Conservation (phyloP, 345 rosid genomes). For the Lenwebbia sp. region DNA sequence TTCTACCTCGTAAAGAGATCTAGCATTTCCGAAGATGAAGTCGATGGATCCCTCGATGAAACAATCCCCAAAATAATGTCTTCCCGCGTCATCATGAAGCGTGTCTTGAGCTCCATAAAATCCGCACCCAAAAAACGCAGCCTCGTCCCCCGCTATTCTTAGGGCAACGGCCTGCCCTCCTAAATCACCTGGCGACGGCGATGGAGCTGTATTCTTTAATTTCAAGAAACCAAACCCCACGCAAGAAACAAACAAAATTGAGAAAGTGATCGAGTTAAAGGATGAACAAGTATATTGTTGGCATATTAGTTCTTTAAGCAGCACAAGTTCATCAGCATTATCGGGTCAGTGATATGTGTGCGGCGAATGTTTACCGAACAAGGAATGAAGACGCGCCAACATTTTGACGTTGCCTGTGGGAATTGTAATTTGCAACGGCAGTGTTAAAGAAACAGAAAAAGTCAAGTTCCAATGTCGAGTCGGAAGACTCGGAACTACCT, state of each 20-base stretch:
- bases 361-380: background rate
- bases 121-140: conserved; percentile 75
- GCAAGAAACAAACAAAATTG: background rate
- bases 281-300: background rate
- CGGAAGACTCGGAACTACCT: conserved; percentile 17
- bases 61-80: conserved; percentile 61
- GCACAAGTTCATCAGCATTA: background rate
- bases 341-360: background rate
- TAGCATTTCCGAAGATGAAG: conserved; percentile 68
- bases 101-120: conserved; percentile 91
- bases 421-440: background rate
- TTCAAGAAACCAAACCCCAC: background rate
- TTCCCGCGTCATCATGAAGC: conserved; percentile 60
- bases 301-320: background rate
- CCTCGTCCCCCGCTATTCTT: conserved; percentile 62
- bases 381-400: background rate
- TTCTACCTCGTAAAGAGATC: conserved; percentile 52
- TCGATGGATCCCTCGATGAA: conserved; percentile 86
- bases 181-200: conserved; percentile 47
- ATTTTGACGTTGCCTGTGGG: background rate
- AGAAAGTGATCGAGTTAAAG: background rate
- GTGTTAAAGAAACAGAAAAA: background rate
- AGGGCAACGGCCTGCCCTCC: conserved; percentile 86
- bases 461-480: background rate
- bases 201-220: conserved; percentile 60